phyloP scores from a whole-genome alignment of 2,329 filamentous ascomycete genomes.

The Byssothecium circinans region DNA sequence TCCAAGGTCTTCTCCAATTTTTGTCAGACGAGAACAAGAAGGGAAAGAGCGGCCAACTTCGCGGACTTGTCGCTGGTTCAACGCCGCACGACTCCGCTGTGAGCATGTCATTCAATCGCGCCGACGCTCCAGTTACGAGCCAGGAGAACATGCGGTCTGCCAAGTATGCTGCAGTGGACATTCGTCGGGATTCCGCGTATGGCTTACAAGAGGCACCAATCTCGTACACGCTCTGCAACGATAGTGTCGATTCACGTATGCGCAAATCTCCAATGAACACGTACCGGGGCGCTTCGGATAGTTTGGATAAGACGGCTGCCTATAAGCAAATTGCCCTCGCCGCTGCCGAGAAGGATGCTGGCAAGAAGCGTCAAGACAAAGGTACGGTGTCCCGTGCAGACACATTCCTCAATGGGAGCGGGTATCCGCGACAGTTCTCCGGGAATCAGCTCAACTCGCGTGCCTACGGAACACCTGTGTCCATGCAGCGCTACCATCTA shows the following conservation, averaged over 20 bases:
- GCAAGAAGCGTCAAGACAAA: conserved; percentile 20
- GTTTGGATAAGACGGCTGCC: conserved; percentile 15
- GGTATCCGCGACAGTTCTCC: conserved; percentile 22
- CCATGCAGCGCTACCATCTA: conserved; percentile 30
- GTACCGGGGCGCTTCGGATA: conserved; percentile 13
- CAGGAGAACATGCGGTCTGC: conserved; percentile 32
- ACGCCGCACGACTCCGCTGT: conserved; percentile 33
- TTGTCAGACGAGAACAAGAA: conserved; percentile 31
- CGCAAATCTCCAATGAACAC: conserved; percentile 16
- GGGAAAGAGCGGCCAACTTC: conserved; percentile 25
- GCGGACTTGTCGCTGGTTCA: conserved; percentile 26
- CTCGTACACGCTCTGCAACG: conserved; percentile 16
- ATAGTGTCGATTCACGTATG: conserved; percentile 14
- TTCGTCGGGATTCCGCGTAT: conserved; percentile 19
- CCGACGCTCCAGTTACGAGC: conserved; percentile 10
- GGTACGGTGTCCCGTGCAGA: conserved; percentile 16
- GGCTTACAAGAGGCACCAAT: conserved; percentile 12
- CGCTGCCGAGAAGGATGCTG: conserved; percentile 14
- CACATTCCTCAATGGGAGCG: conserved; percentile 9
- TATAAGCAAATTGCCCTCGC: conserved; percentile 11
- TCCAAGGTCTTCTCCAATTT: conserved; percentile 35
- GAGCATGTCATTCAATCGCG: conserved; percentile 28
- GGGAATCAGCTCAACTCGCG: conserved; percentile 30
- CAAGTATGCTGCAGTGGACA: conserved; percentile 12
- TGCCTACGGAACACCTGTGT: conserved; percentile 21